A percentile compares a stretch with the other conserved stretches of the same genome.
phyloP scores from a whole-genome alignment of 2,329 filamentous ascomycete species.

The Dendrostoma leiphaemia region DNA sequence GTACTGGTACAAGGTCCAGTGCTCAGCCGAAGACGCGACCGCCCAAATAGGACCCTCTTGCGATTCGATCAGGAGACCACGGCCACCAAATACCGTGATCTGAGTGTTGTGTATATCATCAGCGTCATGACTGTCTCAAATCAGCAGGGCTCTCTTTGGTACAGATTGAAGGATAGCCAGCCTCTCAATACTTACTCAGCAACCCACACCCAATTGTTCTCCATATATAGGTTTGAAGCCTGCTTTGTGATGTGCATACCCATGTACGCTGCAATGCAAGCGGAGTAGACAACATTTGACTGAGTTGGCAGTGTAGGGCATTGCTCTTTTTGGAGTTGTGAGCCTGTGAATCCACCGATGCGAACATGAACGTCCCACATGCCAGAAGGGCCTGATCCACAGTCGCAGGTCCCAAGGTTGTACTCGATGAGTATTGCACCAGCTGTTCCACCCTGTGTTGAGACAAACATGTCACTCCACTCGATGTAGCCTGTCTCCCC shows the following conservation, averaged over 20 bases:
- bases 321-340: slow-evolving; percentile 63
- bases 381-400: slow-evolving; percentile 39
- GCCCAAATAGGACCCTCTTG: slow-evolving; percentile 52
- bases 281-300: slow-evolving; percentile 23
- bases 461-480: slow-evolving; percentile 70
- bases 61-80: slow-evolving; percentile 48
- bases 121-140: slow-evolving; percentile 42
- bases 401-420: slow-evolving; percentile 52
- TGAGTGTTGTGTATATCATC: slow-evolving; percentile 42
- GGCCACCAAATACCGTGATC: slow-evolving; percentile 48
- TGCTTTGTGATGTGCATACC: slow-evolving; percentile 39
- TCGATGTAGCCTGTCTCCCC: slow-evolving; percentile 67
- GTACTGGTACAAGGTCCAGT: slow-evolving; percentile 68
- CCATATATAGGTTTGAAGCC: slow-evolving; percentile 39
- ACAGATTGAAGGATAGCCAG: neutral
- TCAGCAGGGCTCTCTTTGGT: too few relatives aligned
- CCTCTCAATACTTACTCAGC: slow-evolving; percentile 27
- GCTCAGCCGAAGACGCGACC: slow-evolving; percentile 64
- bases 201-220: slow-evolving; percentile 51
- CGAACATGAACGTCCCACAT: slow-evolving; percentile 77
- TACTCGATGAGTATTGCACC: slow-evolving; percentile 73
- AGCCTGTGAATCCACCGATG: slow-evolving; percentile 69
- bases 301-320: slow-evolving; percentile 56
- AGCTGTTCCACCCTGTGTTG: slow-evolving; percentile 62
- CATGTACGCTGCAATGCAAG: slow-evolving; percentile 37